Base-by-base conservation (phyloP, 371 early-diverging fungal genomes). In the Mucor sp. region DNA sequence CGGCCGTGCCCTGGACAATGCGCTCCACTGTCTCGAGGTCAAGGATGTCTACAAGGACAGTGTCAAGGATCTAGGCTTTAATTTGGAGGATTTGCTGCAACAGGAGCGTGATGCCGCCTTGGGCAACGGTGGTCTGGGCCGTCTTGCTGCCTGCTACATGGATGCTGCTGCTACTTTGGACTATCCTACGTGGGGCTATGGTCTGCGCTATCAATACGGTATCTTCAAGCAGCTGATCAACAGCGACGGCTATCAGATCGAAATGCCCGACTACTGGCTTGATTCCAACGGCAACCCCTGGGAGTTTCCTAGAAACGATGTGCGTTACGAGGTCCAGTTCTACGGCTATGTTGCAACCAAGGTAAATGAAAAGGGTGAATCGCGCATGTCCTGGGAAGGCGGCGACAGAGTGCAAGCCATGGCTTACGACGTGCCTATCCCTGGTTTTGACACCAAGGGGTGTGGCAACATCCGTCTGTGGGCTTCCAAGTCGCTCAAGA, bases 381-480 rank as follows among this genome's bases (percentile, higher is more conserved):
- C 84, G 9, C 87, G 90, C 64, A 84, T 83, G 72, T 77, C 74
- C 48, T 97, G 97, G 97, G 93, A 95, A 68, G 93, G 93, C 59
- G 85, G 87, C 44, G 90, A 93, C 37, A 89, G 84, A 53, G 92
- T 95, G 30, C 88, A 93, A 48, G 97, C 95, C 9, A 91, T 96
- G 76, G 97, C 96, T 7, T 94, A 95, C 60, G 97, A 96, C 74
- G 94, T 94, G 30, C 96, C 96, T 17, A 94, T 96, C 66, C 96
- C 96, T 9, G 95, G 91, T 12, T 97, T 85, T 72, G 89, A 84
- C 68, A 96, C 95, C 23, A 89, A 90, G 70, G 93, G 93, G 71
- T 91, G 92, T 76, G 94, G 94, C 81, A 97, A 96, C 82, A 95
- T 97, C 66, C 93, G 97, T 48, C 83, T 97, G 68, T 97, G 97